Evolutionary conservation across 176 grass and related monocot genomes (phyloP).

Genomic region (Typha latifolia): DNA sequence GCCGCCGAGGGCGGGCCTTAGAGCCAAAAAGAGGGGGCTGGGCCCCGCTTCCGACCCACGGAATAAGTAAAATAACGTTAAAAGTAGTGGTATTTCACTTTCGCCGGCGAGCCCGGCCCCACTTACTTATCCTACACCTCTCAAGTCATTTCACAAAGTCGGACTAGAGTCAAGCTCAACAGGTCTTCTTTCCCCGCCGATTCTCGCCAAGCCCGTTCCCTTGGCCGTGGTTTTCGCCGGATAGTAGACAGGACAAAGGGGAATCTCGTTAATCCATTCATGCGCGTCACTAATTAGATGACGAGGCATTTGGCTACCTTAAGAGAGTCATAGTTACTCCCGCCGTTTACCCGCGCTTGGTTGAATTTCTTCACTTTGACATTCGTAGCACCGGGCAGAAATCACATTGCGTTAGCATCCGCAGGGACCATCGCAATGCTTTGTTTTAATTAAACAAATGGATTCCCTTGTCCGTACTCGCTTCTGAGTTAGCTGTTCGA

Average conservation of each 20-base stretch:
- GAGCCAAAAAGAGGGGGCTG: too few species aligned
- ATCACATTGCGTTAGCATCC: slow-evolving; percentile 43
- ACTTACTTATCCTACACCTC: too few species aligned
- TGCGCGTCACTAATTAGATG: slow-evolving; percentile 50
- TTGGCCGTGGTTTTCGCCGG: too few species aligned
- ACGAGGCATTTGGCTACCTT: slow-evolving; percentile 38
- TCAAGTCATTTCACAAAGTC: too few species aligned
- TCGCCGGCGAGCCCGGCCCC: too few species aligned
- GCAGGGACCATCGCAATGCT: slow-evolving; percentile 38
- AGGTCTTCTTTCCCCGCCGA: too few species aligned
- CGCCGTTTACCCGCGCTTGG: slow-evolving; percentile 42
- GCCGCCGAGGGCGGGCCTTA: too few species aligned
- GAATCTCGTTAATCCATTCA: slow-evolving; percentile 43
- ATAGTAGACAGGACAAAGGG: too few species aligned
- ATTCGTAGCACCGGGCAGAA: slow-evolving; percentile 27
- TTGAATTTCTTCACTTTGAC: slow-evolving; percentile 58
- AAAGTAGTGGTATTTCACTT: slow-evolving; percentile 26
- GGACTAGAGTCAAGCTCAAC: too few species aligned
- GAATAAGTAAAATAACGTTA: slow-evolving; percentile 28
- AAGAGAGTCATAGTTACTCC: slow-evolving; percentile 12
- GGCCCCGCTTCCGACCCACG: slow-evolving; percentile 7
- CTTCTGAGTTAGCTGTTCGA: too few species aligned
- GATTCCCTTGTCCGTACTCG: too few species aligned
- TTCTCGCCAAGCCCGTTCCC: too few species aligned
- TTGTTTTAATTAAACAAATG: slow-evolving; percentile 64